Base-by-base conservation (phyloP, 192 early-diverging fungal genomes). In the Kappamyces sp. region DNA sequence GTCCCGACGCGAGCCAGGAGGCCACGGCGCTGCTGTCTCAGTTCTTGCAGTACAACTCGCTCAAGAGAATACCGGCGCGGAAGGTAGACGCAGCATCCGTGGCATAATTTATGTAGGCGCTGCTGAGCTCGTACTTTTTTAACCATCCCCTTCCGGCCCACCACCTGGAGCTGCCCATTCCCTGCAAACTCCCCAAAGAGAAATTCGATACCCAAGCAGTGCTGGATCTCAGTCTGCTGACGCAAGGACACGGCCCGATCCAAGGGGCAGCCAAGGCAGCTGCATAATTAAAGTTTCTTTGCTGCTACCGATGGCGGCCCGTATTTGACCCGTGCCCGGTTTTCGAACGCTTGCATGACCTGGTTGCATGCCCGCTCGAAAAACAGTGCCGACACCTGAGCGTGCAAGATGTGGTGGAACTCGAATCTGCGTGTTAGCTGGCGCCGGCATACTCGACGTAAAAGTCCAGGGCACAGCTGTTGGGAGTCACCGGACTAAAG, bases 381-480 rank as follows among this genome's bases (percentile, higher is more conserved):
- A 65, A 90, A 92, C 31, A 90, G 57, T 13, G 76, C 77, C 5
- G 93, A 84, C 6, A 86, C 75, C 47, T 90, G 89, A 1, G 87
- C 86, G 64, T 96, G 87, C 31, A 96, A 51, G 1, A 83, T 65
- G 5, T 85, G 89, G 36, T 80, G 68, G 74, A 96, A 93, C 69
- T 93, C 86, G 64, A 92, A 96, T 23, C 23, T 23, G 23, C 23
- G 23, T 23, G 23, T 23, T 23, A 23, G 23, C 23, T 23, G 31
- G 73, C 70, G 32, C 92, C 87, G 38, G 71, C 52, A 65, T 92
- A 95, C 59, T 84, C 78, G 15, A 96, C 78, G 51, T 67, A 63
- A 57, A 82, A 86, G n/a, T 72, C 9, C n/a, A 36, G 40, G 13
- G 40, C 32, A 31, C 41, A 37, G 50, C 13, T 23, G 23, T 60